Base-by-base conservation (phyloP, 305 asterid genomes). In the Fraxinus paxiana region DNA sequence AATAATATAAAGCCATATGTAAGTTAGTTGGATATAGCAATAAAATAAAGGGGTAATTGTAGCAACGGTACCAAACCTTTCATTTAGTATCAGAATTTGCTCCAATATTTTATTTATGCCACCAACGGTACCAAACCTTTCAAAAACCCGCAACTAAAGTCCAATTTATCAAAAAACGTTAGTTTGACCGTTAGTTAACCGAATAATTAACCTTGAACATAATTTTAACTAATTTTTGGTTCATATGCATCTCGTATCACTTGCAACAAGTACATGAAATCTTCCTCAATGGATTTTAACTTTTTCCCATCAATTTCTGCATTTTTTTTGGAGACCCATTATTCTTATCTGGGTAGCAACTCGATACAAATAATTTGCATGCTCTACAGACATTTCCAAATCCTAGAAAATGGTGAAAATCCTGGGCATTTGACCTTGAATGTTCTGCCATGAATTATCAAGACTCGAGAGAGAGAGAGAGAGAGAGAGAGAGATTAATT, bases 371-470 rank as follows among this genome's bases (percentile, higher is more conserved):
- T 5, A 90, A 84, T 87, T 82, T 90, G 87, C 87, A 87, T 9
- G 84, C 85, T 72, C 73, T 85, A 79, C 87, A 82, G 15, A 92
- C 78, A 81, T 73, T 81, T 77, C 87, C 92, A 75, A 90, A 85
- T 79, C 92, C 89, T 51, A 84, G 76, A 80, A 81, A 34, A 82
- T 78, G 86, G 69, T 86, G 75, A 71, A 83, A 65, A 80, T 89
- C 87, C 22, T 86, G 90, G 65, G 92, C 67, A 82, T 87, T 75
- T 73, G 91, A 51, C 82, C 85, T 87, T 75, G 94, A 83, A 85
- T 84, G 82, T 74, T 90, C 89, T 70, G 83, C 94, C 96, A 92
- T 91, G 83, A 84, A 81, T 26, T 26, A 26, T 26, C 28, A 26
- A 26, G 28, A 26, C 28, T 26, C 28, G 1, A 28, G 30, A 28